These are phyloP conservation scores for Aureobasidium sp. DNA, from an alignment of 2,329 filamentous ascomycete genomes.

Conservation along the genomic window DNA sequence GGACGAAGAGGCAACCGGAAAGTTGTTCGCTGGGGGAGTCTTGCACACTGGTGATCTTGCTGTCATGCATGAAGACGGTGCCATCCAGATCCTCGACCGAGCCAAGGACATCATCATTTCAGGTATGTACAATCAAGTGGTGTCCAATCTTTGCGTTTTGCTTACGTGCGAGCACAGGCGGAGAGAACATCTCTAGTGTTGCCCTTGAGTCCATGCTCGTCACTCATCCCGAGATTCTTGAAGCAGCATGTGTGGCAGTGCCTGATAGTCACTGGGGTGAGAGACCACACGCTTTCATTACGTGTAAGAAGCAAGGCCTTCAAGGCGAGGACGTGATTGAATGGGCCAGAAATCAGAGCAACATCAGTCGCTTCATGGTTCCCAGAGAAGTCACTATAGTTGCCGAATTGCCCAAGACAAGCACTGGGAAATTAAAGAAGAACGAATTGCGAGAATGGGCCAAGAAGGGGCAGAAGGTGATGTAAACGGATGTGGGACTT, in stretches of 20 bases:
- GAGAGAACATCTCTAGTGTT: conserved; percentile 94
- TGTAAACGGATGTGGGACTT: conserved; percentile 4
- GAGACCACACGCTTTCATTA: conserved; percentile 88
- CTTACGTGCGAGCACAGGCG: conserved; percentile 49
- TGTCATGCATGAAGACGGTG: conserved; percentile 86
- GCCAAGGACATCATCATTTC: conserved; percentile 98
- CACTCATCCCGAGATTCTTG: conserved; percentile 80
- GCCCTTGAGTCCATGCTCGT: conserved; percentile 85
- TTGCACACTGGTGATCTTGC: conserved; percentile 88
- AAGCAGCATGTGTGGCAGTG: conserved; percentile 84
- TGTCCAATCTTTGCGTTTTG: not conserved
- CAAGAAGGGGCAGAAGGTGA: conserved; percentile 43
- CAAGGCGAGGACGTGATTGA: conserved; percentile 64
- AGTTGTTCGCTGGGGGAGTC: conserved; percentile 80
- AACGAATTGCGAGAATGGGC: conserved; percentile 86
- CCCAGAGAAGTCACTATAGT: conserved; percentile 65
- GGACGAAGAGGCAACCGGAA: conserved; percentile 74
- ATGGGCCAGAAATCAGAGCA: conserved; percentile 76
- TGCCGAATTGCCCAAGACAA: conserved; percentile 88
- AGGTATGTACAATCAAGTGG: conserved; percentile 46
- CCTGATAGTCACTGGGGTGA: conserved; percentile 91
- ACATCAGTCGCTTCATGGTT: conserved; percentile 89
- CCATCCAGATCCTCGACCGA: conserved; percentile 84
- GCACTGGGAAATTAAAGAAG: conserved; percentile 94
- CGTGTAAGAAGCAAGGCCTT: conserved; percentile 53